Base-by-base conservation (phyloP, 345 rosid species). In the Hibiscus tridactylites region DNA sequence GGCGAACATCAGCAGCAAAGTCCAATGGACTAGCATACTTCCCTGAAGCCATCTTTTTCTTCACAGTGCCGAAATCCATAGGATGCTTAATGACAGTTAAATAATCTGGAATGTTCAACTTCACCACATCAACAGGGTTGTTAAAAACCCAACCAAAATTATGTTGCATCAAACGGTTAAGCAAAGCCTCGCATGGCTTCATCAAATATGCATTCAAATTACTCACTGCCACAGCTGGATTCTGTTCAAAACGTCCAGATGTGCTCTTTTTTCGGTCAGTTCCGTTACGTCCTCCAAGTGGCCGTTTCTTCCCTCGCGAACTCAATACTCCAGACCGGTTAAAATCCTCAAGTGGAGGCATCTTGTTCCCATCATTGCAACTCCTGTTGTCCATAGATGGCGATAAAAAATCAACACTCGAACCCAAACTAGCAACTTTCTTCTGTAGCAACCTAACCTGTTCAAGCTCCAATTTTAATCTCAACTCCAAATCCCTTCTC, bases 1-100 rank as follows among this genome's bases (percentile, higher is more conserved):
- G 92, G 47, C 96, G 88, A 53, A 90, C 90, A 71, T 94, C 97
- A 39, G 91, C 86, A 28, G 93, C 91, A 58, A 91, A 91, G 60
- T 42, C 89, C 56, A 75, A 57, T 16, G 91, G 93, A 82, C 85
- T 83, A 13, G 89, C 77, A 83, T 91, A 91, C 65, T 73, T 78
- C 56, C 89, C 88, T 1, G 88, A 78, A 73, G 72, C 52, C 50
- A 91, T 59, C 72, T 82, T 94, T 70, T 73, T 77, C 78, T 87
- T 85, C 73, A 94, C 86, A 5, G 97, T 91, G 49, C 95, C 93
- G 74, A 94, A 85, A 84, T 91, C 95, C 98, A 94, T 94, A 19
- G 97, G 98, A 33, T 87, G 85, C 80, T 88, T 91, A 67, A 94
- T 82, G 80, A 94, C 83, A 37, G 79, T 83, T 61, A 86, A 86